phyloP scores from a whole-genome alignment of 2,329 filamentous ascomycete genomes.

The Fusarium sp. region DNA sequence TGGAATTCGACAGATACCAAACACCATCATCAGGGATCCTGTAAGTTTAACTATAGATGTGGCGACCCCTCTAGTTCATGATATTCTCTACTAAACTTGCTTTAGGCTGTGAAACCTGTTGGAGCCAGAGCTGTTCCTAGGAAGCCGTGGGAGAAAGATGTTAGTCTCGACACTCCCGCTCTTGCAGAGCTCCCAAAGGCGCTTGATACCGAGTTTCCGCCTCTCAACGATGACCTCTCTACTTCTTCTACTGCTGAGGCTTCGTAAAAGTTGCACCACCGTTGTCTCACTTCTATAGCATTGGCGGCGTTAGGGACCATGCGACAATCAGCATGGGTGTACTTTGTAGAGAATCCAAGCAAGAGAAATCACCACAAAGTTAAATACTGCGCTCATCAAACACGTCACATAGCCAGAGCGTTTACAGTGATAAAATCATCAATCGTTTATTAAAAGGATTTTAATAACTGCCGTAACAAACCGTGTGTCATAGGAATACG shows the following conservation, averaged over 20 bases:
- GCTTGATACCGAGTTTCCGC: slow-evolving; percentile 52
- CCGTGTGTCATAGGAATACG: slow-evolving; percentile 27
- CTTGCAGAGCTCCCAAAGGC: slow-evolving; percentile 40
- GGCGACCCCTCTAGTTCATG: background rate
- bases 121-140: slow-evolving; percentile 60
- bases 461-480: slow-evolving; percentile 36
- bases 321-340: background rate
- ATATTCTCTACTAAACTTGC: slow-evolving; percentile 10
- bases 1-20: slow-evolving; percentile 87
- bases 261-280: background rate
- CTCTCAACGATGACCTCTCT: slow-evolving; percentile 38
- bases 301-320: slow-evolving; percentile 21
- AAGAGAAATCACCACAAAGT: background rate
- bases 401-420: background rate
- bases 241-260: background rate
- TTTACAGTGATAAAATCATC: slow-evolving; percentile 32
- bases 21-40: slow-evolving; percentile 78
- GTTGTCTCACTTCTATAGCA: slow-evolving; percentile 13
- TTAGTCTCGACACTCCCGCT: slow-evolving; percentile 18
- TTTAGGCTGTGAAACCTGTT: slow-evolving; percentile 60
- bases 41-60: slow-evolving; percentile 55
- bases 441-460: slow-evolving; percentile 40
- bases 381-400: background rate
- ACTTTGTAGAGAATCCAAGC: background rate
- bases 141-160: slow-evolving; percentile 83